These are phyloP conservation scores for barrel medic (Medicago truncatula) DNA, from an alignment of 306 rosid genomes.

Conservation along the genomic window DNA sequence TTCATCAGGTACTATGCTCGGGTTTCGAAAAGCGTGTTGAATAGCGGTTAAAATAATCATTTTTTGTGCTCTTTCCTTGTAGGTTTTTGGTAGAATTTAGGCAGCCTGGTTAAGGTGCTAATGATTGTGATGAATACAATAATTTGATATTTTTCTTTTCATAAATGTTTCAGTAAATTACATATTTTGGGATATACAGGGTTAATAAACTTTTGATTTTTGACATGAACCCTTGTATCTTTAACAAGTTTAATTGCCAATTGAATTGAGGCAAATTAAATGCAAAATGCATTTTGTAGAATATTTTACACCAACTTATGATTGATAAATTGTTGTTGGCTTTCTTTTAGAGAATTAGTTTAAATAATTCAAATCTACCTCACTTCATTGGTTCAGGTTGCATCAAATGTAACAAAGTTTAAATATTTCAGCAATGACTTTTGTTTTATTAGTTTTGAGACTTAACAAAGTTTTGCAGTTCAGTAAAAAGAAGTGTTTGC, in stretches of 20 bases:
- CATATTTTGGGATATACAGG: constrained; percentile 33
- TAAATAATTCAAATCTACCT: too few species aligned
- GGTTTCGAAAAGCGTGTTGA: constrained; percentile 40
- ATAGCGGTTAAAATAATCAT: constrained; percentile 28
- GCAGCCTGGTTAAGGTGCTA: constrained; percentile 10
- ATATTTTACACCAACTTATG: not conserved
- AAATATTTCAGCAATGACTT: too few species aligned
- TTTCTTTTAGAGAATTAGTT: not conserved
- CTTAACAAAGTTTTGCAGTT: too few species aligned
- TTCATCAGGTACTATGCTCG: constrained; percentile 36
- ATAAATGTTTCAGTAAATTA: constrained; percentile 28
- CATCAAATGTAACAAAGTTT: too few species aligned
- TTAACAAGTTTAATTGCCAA: constrained; percentile 36
- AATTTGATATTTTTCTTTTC: constrained; percentile 13
- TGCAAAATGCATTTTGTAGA: not conserved
- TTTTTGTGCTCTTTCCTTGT: constrained; percentile 12
- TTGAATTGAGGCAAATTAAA: constrained; percentile 39
- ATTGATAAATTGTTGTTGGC: not conserved
- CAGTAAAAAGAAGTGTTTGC: too few species aligned
- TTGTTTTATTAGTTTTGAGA: too few species aligned
- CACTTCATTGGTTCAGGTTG: too few species aligned
- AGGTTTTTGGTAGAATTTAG: constrained; percentile 41
- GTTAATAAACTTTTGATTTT: constrained; percentile 37
- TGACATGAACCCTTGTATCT: constrained; percentile 28
- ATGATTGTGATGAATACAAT: constrained; percentile 33